Evolutionary conservation across 345 rosid species (phyloP).

Genomic region (Abelmoschus esculentus): DNA sequence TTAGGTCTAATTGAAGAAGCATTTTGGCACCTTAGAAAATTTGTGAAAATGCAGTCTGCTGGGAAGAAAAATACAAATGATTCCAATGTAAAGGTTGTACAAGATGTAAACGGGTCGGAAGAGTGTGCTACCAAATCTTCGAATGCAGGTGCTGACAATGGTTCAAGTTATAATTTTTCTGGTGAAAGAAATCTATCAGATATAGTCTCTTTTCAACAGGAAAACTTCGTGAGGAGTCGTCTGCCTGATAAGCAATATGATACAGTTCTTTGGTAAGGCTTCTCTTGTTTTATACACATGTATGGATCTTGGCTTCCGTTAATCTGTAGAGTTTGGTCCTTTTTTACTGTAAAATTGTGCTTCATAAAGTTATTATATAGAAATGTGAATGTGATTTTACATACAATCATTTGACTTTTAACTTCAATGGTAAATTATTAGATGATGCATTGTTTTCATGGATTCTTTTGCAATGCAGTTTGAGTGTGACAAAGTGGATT

Average conservation of each 20-base stretch:
- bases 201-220: slow-evolving; percentile 61
- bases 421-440: background rate
- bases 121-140: slow-evolving; percentile 13
- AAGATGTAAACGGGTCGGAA: slow-evolving; percentile 21
- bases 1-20: slow-evolving; percentile 72
- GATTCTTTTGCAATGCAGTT: slow-evolving; percentile 36
- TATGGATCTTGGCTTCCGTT: no score
- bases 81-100: slow-evolving; percentile 19
- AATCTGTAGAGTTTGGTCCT: no score
- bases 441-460: background rate
- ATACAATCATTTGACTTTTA: background rate
- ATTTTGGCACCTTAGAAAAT: slow-evolving; percentile 59
- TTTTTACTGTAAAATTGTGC: no score
- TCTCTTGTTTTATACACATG: background rate
- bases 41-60: slow-evolving; percentile 29
- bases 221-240: slow-evolving; percentile 57
- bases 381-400: background rate
- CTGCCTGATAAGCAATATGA: slow-evolving; percentile 44
- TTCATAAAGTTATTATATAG: no score
- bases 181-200: slow-evolving; percentile 38
- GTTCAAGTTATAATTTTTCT: slow-evolving; percentile 8
- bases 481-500: slow-evolving; percentile 97
- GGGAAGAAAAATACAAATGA: slow-evolving; percentile 23
- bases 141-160: slow-evolving; percentile 22
- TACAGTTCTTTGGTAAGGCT: slow-evolving; percentile 70